Base-by-base conservation (phyloP, 768 basidiomycete species). In the Cyclocybe cylindracea region DNA sequence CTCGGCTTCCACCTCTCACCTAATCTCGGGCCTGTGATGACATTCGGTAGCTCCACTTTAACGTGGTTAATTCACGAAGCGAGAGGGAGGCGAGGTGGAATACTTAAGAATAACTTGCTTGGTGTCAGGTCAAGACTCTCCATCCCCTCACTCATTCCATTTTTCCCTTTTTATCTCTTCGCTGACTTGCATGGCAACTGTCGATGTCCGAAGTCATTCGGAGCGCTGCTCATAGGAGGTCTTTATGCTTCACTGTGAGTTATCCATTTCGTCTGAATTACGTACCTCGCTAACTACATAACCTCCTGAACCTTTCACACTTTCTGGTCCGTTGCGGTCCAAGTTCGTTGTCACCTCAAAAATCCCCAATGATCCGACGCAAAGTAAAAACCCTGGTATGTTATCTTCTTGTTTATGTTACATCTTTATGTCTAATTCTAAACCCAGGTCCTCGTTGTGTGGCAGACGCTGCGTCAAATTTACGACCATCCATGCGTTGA, bases 141-240 rank as follows among this genome's bases (percentile, higher is more conserved):
- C 24, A 5, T 24, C 24, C 5, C 24, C 24, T 5, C 24, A 24
- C 24, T 24, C 24, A 5, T 24, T 24, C 5, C 5, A 2, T 5
- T n/a, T n/a, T n/a, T n/a, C 3, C 5, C 5, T 24, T 24, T 5
- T 2, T 24, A 2, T 24, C 24, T 24, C 5, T 24, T 24, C 16
- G 13, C 38, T 35, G 19, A 48, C 4, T 38, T 5, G 37, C 14
- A 42, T 18, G 10, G 10, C 44, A 14, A 14, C 59, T 46, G 51
- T 60, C 39, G 66, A 69, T 45, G 60, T 32, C 54, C 69, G 18
- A 62, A 50, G 41, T 70, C 71, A 10, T 72, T 67, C 48, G 75
- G 75, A 24, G 70, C 75, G 3, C 58, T 77, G 1, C 58, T 77
- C 16, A 19, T 75, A 13, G 75, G 75, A 2, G 73, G 69, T 2